Conservation (phyloP, 176 grass and related monocot species). For the Paspalum notatum region DNA sequence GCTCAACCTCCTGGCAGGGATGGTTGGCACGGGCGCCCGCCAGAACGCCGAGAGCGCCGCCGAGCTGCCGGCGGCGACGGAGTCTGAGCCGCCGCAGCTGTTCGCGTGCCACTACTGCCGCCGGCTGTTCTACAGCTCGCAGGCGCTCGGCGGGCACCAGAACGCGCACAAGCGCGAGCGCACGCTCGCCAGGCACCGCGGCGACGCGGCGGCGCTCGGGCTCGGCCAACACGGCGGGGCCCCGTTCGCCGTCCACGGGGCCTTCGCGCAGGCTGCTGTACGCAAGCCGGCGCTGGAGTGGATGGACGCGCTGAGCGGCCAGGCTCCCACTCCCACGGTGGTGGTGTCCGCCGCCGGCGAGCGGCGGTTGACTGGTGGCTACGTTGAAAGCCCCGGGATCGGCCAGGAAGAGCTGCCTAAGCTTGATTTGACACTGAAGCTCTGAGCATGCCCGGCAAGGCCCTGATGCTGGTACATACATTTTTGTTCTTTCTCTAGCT, state of each 20-base stretch:
- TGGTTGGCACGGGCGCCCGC: neutral
- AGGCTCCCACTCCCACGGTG: neutral
- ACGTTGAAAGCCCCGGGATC: neutral
- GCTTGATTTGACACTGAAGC: slow-evolving; percentile 56
- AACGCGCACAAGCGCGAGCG: slow-evolving; percentile 99
- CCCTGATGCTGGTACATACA: neutral
- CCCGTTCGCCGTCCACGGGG: slow-evolving; percentile 34
- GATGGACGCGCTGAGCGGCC: neutral
- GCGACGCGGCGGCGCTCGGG: slow-evolving; percentile 10
- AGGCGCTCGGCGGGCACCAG: slow-evolving; percentile 96
- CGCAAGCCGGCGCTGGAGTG: slow-evolving; percentile 5
- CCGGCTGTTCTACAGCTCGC: slow-evolving; percentile 46
- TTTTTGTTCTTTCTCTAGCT: slow-evolving; percentile 10
- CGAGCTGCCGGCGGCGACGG: neutral
- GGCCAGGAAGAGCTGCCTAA: slow-evolving; percentile 16
- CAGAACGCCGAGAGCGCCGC: neutral
- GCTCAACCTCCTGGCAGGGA: slow-evolving; percentile 51
- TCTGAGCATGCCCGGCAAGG: slow-evolving; percentile 26
- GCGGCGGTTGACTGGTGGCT: neutral
- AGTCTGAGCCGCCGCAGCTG: slow-evolving; percentile 49
- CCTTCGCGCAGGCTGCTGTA: neutral
- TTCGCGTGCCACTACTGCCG: slow-evolving; percentile 61
- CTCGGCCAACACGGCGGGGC: neutral
- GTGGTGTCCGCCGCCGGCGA: neutral
- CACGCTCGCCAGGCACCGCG: slow-evolving; percentile 35